phyloP scores from a whole-genome alignment of 495 filamentous ascomycete genomes.

The Aspergillus ostianus region DNA sequence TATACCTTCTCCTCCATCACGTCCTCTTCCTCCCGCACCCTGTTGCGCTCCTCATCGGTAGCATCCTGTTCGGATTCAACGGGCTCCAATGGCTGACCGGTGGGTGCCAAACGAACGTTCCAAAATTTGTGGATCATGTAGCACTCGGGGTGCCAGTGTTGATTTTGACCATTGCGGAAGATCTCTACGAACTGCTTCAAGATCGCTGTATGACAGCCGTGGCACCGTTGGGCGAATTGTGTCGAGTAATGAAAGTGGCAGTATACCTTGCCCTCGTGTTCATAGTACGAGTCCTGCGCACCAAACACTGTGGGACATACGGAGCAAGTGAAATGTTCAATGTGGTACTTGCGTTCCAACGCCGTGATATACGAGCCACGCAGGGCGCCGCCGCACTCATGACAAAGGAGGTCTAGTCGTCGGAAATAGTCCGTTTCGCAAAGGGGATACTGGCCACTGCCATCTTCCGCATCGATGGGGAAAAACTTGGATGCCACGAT shows the following conservation, averaged over 20 bases:
- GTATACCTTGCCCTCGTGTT: conserved; percentile 94
- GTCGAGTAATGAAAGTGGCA: conserved; percentile 99
- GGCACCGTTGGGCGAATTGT: conserved; percentile 92
- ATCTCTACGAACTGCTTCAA: conserved; percentile 99
- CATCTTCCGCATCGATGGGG: conserved; percentile 85
- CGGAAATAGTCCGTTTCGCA: conserved; percentile 99
- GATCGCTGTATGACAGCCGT: conserved; percentile 96
- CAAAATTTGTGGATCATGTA: conserved; percentile 99
- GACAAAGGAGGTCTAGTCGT: conserved; percentile 84
- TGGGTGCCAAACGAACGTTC: conserved; percentile 83
- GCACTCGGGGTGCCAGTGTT: conserved; percentile 99
- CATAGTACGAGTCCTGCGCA: conserved; percentile 97
- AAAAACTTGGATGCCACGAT: conserved; percentile 99
- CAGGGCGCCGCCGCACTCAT: conserved; percentile 87
- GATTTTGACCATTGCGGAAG: conserved; percentile 93
- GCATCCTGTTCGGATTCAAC: conserved; percentile 57
- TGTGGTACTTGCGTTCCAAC: conserved; percentile 95
- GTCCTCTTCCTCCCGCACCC: conserved; percentile 82
- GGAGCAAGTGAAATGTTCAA: conserved; percentile 98
- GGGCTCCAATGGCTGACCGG: conserved; percentile 49
- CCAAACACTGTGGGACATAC: conserved; percentile 97
- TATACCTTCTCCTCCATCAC: conserved; percentile 97
- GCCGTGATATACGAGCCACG: conserved; percentile 98
- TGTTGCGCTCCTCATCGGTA: conserved; percentile 69
- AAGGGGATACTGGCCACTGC: conserved; percentile 83